Evolutionary conservation across 805 yeast species (phyloP).

Genomic region (Candida maris): DNA sequence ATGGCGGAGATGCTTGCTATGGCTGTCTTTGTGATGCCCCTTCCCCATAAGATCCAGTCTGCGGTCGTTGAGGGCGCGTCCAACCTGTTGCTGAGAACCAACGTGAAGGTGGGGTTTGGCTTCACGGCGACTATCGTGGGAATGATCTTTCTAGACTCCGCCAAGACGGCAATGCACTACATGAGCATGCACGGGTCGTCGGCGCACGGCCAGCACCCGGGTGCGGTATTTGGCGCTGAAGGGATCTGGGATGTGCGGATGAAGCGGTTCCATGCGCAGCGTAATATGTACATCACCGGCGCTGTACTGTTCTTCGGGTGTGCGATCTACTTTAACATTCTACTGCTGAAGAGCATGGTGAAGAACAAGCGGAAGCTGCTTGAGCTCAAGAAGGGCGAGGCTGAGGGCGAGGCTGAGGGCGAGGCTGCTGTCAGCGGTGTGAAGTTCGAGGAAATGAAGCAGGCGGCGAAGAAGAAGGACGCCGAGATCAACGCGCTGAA

Average conservation of each 20-base stretch:
- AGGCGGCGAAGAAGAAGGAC: slow-evolving; percentile 16
- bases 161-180: slow-evolving; percentile 20
- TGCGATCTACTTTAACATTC: slow-evolving; percentile 42
- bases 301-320: slow-evolving; percentile 47
- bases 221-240: slow-evolving; percentile 10
- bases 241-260: slow-evolving; percentile 34
- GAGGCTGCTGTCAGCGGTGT: slow-evolving; percentile 33
- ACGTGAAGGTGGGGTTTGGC: slow-evolving; percentile 39
- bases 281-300: slow-evolving; percentile 54
- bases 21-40: slow-evolving; percentile 43
- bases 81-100: slow-evolving; percentile 29
- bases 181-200: background rate
- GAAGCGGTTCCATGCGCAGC: slow-evolving; percentile 51
- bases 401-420: slow-evolving; percentile 52
- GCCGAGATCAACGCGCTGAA: slow-evolving; percentile 32
- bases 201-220: slow-evolving; percentile 4
- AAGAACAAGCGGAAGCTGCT: slow-evolving; percentile 28
- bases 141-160: slow-evolving; percentile 48
- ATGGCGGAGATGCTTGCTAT: slow-evolving; percentile 43
- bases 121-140: slow-evolving; percentile 38
- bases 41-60: slow-evolving; percentile 42
- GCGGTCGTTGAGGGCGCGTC: slow-evolving; percentile 35
- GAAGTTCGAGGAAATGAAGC: slow-evolving; percentile 19
- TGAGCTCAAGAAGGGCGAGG: slow-evolving; percentile 4
- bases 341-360: slow-evolving; percentile 43